Evolutionary conservation across 768 basidiomycete genomes (phyloP).

Genomic region (Suillus luteus): DNA sequence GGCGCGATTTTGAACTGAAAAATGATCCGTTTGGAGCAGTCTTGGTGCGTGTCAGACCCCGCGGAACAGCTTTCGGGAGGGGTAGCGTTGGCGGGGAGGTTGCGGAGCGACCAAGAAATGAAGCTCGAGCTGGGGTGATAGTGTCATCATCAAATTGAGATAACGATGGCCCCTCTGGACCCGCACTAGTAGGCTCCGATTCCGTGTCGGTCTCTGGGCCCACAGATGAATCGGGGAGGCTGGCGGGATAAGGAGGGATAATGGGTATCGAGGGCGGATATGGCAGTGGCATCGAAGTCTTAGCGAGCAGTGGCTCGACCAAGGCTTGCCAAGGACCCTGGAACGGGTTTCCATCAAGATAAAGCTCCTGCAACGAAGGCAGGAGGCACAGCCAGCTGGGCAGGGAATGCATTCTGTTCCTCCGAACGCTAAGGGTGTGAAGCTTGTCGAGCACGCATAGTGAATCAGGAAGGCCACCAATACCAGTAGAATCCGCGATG

Average conservation of each 20-base stretch:
- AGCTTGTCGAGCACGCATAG: constrained; percentile 75
- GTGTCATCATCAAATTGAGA: constrained; percentile 64
- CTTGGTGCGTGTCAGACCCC: constrained; percentile 65
- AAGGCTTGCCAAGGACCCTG: constrained; percentile 91
- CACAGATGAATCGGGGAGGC: constrained; percentile 46
- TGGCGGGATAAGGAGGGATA: constrained; percentile 52
- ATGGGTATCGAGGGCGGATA: constrained; percentile 70
- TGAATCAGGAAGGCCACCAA: constrained; percentile 73
- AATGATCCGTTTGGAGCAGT: constrained; percentile 68
- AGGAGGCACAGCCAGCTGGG: constrained; percentile 96
- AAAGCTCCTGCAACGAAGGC: constrained; percentile 79
- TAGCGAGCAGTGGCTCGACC: constrained; percentile 79
- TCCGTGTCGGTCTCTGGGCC: constrained; percentile 53
- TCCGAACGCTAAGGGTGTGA: constrained; percentile 85
- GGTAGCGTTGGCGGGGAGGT: constrained; percentile 48
- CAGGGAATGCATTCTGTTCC: constrained; percentile 85
- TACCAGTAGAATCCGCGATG: constrained; percentile 89
- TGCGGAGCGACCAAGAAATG: constrained; percentile 51
- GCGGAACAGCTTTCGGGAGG: constrained; percentile 29
- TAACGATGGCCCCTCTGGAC: constrained; percentile 30
- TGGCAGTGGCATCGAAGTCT: constrained; percentile 56
- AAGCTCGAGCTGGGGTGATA: constrained; percentile 64
- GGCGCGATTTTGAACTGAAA: constrained; percentile 48
- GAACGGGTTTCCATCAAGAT: constrained; percentile 96
- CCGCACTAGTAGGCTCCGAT: constrained; percentile 50